phyloP scores from a whole-genome alignment of 495 filamentous ascomycete genomes.

The Penicillium cinerascens region DNA sequence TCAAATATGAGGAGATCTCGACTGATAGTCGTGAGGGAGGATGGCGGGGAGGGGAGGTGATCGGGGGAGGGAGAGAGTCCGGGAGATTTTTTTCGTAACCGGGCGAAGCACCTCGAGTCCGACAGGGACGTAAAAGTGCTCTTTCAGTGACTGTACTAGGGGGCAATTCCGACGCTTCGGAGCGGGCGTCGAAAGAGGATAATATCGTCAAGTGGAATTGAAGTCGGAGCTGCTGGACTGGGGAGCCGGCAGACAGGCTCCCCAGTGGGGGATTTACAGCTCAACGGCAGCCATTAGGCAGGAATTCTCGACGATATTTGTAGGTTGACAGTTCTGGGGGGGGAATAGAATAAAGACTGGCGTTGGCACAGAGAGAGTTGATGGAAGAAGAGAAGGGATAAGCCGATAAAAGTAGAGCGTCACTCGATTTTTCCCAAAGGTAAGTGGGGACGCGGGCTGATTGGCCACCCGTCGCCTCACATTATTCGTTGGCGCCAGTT shows the following conservation, averaged over 20 bases:
- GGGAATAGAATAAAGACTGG: slow-evolving; percentile 27
- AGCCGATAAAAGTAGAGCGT: slow-evolving; percentile 30
- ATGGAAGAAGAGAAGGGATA: slow-evolving; percentile 15
- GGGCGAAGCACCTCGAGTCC: slow-evolving; percentile 42
- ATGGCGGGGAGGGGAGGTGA: slow-evolving; percentile 7
- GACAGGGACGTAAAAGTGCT: slow-evolving; percentile 38
- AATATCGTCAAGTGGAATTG: slow-evolving; percentile 78
- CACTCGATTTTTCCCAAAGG: slow-evolving; percentile 34
- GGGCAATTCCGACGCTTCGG: slow-evolving; percentile 46
- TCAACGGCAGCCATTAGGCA: slow-evolving; percentile 83
- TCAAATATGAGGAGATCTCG: not conserved
- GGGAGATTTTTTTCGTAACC: slow-evolving; percentile 9
- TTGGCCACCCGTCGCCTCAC: slow-evolving; percentile 16
- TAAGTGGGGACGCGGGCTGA: slow-evolving; percentile 24
- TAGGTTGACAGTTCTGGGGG: slow-evolving; percentile 18
- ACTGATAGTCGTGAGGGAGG: not conserved
- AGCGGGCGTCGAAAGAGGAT: slow-evolving; percentile 55
- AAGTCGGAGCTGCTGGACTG: slow-evolving; percentile 74
- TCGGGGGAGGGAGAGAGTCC: not conserved
- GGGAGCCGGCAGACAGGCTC: slow-evolving; percentile 61
- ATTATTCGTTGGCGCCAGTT: slow-evolving; percentile 32
- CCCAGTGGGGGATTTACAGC: slow-evolving; percentile 90
- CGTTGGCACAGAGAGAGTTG: slow-evolving; percentile 28
- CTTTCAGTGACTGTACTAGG: slow-evolving; percentile 38
- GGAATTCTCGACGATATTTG: slow-evolving; percentile 77